Evolutionary conservation across 2,329 filamentous ascomycete species (phyloP), one percentile per base, ranked within the genome.

Genomic region (Cordyceps farinosa): DNA sequence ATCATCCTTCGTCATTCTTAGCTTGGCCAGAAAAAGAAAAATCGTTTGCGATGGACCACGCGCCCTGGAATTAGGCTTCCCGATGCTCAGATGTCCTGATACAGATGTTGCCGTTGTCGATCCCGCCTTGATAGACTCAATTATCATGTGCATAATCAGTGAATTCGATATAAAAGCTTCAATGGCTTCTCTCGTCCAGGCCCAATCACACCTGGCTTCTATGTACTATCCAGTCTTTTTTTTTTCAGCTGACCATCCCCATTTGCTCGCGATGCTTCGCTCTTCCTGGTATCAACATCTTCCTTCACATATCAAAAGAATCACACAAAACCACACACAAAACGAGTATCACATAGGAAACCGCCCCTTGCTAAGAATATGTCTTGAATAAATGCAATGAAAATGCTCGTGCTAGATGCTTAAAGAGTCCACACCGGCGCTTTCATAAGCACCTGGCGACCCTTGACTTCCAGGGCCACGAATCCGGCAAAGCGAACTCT

Each of bases 401-500:
- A 57, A 51, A 57, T 62, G 52, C 61, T 63, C 47, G 17, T 44
- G 42, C 60, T 48, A 42, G 30, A 62, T 48, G 15, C 54, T 69
- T 66, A 73, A 65, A 87, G 67, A 11, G 82, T 82, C 86, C 86
- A 94, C 38, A 93, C 87, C 15, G 90, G 90, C 27, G 90, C 88
- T 77, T 92, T 92, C 65, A 86, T 79, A 69, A 94, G 77, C 54
- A 92, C 87, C 75, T 90, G 90, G 65, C 90, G 84, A 29, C 90
- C 89, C 66, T 89, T 80, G 8, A 94, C 90, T 75, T 93, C 90
- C 38, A 92, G 82, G 22, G 84, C 85, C 63, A 92, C 76, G 73
- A 93, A 94, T 5, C 87, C 89, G 1, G 90, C 87, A 73, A 93
- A 90, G 48, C 90, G 86, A 62, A 94, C 86, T 67, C 85, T 87